A percentile compares a stretch with the other conserved stretches of the same genome.
Evolutionary conservation across 2,329 filamentous ascomycete genomes (phyloP).

Genomic region (Rutstroemia sp.): DNA sequence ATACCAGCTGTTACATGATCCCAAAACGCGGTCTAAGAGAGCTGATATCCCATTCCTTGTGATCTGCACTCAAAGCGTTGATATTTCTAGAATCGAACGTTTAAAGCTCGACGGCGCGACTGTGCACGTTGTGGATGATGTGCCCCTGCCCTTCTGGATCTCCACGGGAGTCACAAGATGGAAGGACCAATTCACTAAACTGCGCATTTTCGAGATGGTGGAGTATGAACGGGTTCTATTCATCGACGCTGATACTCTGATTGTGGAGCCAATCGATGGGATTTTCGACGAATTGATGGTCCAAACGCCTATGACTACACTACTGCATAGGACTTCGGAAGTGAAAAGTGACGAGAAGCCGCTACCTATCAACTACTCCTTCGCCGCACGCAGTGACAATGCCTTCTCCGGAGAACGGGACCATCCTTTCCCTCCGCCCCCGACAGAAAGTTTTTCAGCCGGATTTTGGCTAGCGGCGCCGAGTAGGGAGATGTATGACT

Average conservation of each 20-base stretch:
- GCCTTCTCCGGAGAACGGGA: slow-evolving; percentile 27
- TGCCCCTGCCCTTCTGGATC: slow-evolving; percentile 31
- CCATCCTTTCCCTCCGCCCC: slow-evolving; percentile 32
- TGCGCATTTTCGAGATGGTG: slow-evolving; percentile 35
- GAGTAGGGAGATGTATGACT: slow-evolving; percentile 31
- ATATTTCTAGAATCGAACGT: background rate
- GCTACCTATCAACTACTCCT: slow-evolving; percentile 30
- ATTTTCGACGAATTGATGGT: slow-evolving; percentile 32
- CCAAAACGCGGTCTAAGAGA: slow-evolving; percentile 29
- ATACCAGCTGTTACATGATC: slow-evolving; percentile 36
- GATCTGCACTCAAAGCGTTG: background rate
- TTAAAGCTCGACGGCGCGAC: slow-evolving; percentile 24
- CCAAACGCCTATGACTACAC: slow-evolving; percentile 15
- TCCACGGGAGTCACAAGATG: slow-evolving; percentile 32
- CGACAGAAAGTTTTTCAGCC: slow-evolving; percentile 15
- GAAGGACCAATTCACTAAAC: slow-evolving; percentile 37
- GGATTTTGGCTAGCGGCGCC: slow-evolving; percentile 32
- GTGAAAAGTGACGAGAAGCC: slow-evolving; percentile 25
- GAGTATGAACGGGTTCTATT: slow-evolving; percentile 36
- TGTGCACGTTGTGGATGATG: slow-evolving; percentile 32
- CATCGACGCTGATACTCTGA: slow-evolving; percentile 36
- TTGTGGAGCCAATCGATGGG: slow-evolving; percentile 31
- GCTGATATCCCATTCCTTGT: slow-evolving; percentile 20
- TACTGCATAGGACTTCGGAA: slow-evolving; percentile 13
- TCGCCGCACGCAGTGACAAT: slow-evolving; percentile 31